phyloP scores from a whole-genome alignment of 805 yeast species.

The Ogataea nitratoaversa region DNA sequence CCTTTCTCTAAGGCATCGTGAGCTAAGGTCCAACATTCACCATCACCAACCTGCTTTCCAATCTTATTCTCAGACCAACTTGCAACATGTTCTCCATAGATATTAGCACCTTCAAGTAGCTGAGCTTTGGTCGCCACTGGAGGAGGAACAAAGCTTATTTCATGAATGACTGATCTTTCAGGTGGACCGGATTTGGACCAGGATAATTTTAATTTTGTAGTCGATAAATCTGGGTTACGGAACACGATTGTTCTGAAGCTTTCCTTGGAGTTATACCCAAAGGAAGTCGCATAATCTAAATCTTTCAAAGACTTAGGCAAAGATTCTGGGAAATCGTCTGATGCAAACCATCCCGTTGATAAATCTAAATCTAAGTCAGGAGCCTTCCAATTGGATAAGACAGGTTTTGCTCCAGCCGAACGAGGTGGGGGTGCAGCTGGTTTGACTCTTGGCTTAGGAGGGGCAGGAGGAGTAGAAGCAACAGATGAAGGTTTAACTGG shows the following conservation, averaged over 20 bases:
- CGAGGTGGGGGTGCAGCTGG: constrained; percentile 23
- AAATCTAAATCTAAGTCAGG: constrained; percentile 42
- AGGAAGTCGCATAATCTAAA: constrained; percentile 30
- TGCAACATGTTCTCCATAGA: constrained; percentile 50
- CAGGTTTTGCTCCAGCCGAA: constrained; percentile 4
- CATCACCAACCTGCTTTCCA: constrained; percentile 48
- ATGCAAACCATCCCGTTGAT: constrained; percentile 43
- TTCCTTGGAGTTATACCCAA: constrained; percentile 26
- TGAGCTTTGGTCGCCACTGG: constrained; percentile 36
- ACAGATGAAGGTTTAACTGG: constrained; percentile 2
- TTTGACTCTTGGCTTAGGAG: constrained; percentile 31
- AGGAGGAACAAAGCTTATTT: constrained; percentile 37
- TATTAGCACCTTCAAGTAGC: constrained; percentile 32
- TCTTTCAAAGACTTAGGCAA: constrained; percentile 39
- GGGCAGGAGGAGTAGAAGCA: constrained; percentile 26
- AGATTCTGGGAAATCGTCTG: constrained; percentile 18
- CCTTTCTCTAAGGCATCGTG: constrained; percentile 49
- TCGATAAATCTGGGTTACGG: constrained; percentile 41
- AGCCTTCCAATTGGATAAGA: constrained; percentile 24
- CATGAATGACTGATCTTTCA: constrained; percentile 25
- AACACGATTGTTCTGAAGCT: constrained; percentile 33
- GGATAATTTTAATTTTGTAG: constrained; percentile 29
- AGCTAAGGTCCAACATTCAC: constrained; percentile 63
- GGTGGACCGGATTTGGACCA: constrained; percentile 36
- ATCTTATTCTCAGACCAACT: constrained; percentile 48